Base-by-base conservation (phyloP, 2,329 filamentous ascomycete species). In the Fusarium papillatum region DNA sequence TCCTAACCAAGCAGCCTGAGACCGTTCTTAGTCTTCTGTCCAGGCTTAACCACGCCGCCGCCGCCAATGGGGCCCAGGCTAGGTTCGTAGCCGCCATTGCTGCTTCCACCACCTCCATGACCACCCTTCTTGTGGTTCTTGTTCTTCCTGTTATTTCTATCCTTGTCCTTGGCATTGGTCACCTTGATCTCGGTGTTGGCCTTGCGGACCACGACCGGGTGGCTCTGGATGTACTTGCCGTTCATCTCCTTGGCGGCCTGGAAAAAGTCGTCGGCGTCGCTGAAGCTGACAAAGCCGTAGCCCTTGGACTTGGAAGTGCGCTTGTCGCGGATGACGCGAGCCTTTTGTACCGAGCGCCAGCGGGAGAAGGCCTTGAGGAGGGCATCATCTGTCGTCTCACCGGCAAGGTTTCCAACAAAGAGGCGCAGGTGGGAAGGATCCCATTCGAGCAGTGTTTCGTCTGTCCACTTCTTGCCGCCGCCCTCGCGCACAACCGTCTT, bases 221-320 rank as follows among this genome's bases (percentile, higher is more conserved):
- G 97, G 83, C 95, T 98, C 80, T 98, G 96, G 82, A 99, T 98
- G 85, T 99, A 99, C 86, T 99, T 98, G 79, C 96, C 96, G 81
- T 98, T 95, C 97, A 98, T 98, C 86, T 98, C 96, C 86, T 97
- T 95, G 80, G 95, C 96, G 2, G 97, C 96, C 80, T 95, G 92
- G 88, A 99, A 98, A 83, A 97, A 98, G 81, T 98, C 96, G 83
- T 99, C 97, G 36, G 95, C 95, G 82, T 98, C 95, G 80, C 93
- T 94, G 86, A 99, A 98, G 84, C 95, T 97, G 68, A 99, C 96
- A 81, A 99, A 99, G 4, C 97, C 97, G 82, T 95, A 99, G 0
- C 96, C 97, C 83, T 97, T 98, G 81, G 95, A 97, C 86, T 99
- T 99, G 68, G 94, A 97, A 1, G 96, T 98, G 71, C 95, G 93